Base-by-base conservation (phyloP, 768 basidiomycete species). In the Boletus coccyginus region DNA sequence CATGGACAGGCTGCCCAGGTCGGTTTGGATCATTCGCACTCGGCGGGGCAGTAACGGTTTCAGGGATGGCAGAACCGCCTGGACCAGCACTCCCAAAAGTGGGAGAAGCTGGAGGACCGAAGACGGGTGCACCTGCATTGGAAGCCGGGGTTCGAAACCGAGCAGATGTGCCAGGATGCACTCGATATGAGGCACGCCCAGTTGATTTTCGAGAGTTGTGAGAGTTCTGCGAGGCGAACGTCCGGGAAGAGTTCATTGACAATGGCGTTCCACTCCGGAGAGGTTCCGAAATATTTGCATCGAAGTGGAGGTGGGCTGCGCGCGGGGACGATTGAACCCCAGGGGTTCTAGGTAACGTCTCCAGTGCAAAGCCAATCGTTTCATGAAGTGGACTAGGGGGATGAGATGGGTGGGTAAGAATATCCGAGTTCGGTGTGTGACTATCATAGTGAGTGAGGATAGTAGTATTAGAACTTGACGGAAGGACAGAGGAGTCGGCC, bases 151-250 rank as follows among this genome's bases (percentile, higher is more conserved):
- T 57, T 35, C 58, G 61, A 42, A 29, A 32, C 19, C 51, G 58
- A 29, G 63, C 50, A 35, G 52, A 35, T 16, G 58, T 52, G 8
- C 64, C 70, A 24, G 2, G 61, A 41, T 70, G 52, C 9, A 42
- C 53, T 45, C 64, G 66, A 48, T 66, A 66, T 17, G 68, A 65
- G 1, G 56, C 48, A 33, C 66, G 65, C 11, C 65, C 69, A 21
- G n/a, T 21, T 3, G 69, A 67, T 19, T 27, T 51, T 51, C 39
- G 40, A 56, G 65, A 62, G 47, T 40, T 43, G 17, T 0, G 32
- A 5, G 68, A 66, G 12, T n/a, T 50, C 32, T 39, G 59, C 9
- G 68, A 65, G 27, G 43, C 10, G 3, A 66, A 63, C 5, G 12
- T 4, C 39, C 36, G 52, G 6, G 64, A 66, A 40, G 64, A 67